These are phyloP conservation scores for Moesziomyces parantarcticus DNA, from an alignment of 1,284 basidiomycete genomes.

Conservation along the genomic window DNA sequence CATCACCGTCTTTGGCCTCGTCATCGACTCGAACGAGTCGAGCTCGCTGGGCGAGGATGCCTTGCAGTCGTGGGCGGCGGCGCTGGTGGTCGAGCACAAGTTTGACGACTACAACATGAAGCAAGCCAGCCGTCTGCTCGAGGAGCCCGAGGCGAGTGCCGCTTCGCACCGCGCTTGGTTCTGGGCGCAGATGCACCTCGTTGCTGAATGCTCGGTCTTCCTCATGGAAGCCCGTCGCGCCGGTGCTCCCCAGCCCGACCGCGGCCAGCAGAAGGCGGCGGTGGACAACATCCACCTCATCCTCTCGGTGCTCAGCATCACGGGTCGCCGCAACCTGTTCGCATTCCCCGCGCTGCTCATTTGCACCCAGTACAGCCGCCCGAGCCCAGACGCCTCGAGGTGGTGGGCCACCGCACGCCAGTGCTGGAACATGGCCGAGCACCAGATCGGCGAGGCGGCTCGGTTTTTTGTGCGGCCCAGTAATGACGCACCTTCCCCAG, in stretches of 20 bases:
- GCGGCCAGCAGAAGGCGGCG: constrained; percentile 41
- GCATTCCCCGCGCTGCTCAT: constrained; percentile 47
- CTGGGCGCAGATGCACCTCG: constrained; percentile 70
- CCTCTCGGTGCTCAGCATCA: constrained; percentile 42
- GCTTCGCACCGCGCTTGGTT: constrained; percentile 68
- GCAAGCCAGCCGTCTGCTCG: constrained; percentile 63
- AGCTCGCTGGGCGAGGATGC: constrained; percentile 29
- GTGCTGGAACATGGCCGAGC: constrained; percentile 47
- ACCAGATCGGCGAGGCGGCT: constrained; percentile 36
- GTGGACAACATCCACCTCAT: constrained; percentile 50
- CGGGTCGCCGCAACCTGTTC: constrained; percentile 47
- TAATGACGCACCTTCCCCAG: constrained; percentile 40
- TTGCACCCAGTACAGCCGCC: constrained; percentile 44
- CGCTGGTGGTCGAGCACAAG: constrained; percentile 68
- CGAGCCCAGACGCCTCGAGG: constrained; percentile 34
- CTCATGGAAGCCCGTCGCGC: constrained; percentile 68
- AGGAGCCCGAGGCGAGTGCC: constrained; percentile 47
- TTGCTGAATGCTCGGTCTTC: constrained; percentile 71
- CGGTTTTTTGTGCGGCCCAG: constrained; percentile 45
- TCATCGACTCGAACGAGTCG: constrained; percentile 56
- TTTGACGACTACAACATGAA: constrained; percentile 70
- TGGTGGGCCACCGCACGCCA: constrained; percentile 50
- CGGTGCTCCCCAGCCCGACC: constrained; percentile 26
- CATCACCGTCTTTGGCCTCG: constrained; percentile 68
- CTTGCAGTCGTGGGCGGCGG: constrained; percentile 68